phyloP scores from a whole-genome alignment of 2,329 filamentous ascomycete species.

The Cercospora nicotianae region DNA sequence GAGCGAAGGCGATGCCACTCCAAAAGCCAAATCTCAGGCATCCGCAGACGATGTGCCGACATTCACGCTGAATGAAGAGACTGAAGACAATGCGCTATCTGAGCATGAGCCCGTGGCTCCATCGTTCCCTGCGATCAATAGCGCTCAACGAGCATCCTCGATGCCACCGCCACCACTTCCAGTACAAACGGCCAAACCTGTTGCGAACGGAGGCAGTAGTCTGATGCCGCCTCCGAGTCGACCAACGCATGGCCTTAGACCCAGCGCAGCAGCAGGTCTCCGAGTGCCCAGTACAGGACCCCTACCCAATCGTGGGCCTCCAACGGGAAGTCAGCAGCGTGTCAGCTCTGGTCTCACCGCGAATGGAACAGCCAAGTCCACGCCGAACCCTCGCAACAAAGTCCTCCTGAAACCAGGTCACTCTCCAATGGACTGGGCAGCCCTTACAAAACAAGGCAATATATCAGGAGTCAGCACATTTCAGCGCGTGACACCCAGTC shows the following conservation, averaged over 20 bases:
- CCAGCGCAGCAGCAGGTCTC: slow-evolving; percentile 41
- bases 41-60: slow-evolving; percentile 29
- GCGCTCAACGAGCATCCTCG: slow-evolving; percentile 46
- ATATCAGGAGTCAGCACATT: slow-evolving; percentile 53
- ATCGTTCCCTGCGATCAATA: slow-evolving; percentile 49
- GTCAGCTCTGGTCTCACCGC: slow-evolving; percentile 39
- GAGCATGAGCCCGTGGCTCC: slow-evolving; percentile 35
- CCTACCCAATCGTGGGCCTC: slow-evolving; percentile 48
- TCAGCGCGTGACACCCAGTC: slow-evolving; percentile 75
- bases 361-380: slow-evolving; percentile 38
- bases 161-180: slow-evolving; percentile 37
- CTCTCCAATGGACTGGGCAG: slow-evolving; percentile 94
- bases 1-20: slow-evolving; percentile 34
- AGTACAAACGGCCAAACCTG: slow-evolving; percentile 26
- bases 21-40: slow-evolving; percentile 32
- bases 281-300: slow-evolving; percentile 50
- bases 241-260: slow-evolving; percentile 22
- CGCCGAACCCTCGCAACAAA: slow-evolving; percentile 56
- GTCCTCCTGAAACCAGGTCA: slow-evolving; percentile 85
- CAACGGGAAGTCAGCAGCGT: slow-evolving; percentile 42
- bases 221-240: slow-evolving; percentile 37
- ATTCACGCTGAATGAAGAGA: slow-evolving; percentile 32
- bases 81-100: slow-evolving; percentile 31
- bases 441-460: slow-evolving; percentile 63
- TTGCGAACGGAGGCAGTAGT: slow-evolving; percentile 9